These are phyloP conservation scores for Elsinoe fawcettii DNA, from an alignment of 2,329 filamentous ascomycete genomes.

Conservation along the genomic window DNA sequence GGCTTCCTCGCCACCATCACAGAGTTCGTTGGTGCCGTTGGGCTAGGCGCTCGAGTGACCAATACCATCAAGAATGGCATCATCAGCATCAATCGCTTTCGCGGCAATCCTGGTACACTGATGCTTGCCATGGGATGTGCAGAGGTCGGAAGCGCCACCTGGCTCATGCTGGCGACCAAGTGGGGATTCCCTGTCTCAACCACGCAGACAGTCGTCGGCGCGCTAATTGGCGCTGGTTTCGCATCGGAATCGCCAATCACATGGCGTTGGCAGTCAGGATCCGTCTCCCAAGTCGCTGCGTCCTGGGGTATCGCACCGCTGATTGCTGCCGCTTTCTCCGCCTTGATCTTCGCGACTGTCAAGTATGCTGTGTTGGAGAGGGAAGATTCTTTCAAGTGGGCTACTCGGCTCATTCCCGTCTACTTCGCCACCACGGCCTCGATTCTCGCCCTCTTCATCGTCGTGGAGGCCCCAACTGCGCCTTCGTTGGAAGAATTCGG, in stretches of 20 bases:
- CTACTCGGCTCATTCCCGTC: slow-evolving; percentile 42
- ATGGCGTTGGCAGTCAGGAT: too few species aligned
- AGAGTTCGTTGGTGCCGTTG: slow-evolving; percentile 46
- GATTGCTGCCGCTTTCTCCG: slow-evolving; percentile 36
- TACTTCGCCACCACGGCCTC: too few species aligned
- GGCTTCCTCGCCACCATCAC: slow-evolving; percentile 40
- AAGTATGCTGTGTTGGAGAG: slow-evolving; percentile 44
- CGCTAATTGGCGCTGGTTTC: too few species aligned
- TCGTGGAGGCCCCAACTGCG: too few species aligned
- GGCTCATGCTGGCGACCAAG: slow-evolving; percentile 48
- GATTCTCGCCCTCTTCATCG: too few species aligned
- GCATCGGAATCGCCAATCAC: too few species aligned
- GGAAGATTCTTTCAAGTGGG: slow-evolving; percentile 40
- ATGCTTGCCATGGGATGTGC: slow-evolving; percentile 39
- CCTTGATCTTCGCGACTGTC: slow-evolving; percentile 40
- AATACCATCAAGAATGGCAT: slow-evolving; percentile 55
- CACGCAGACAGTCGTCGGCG: slow-evolving; percentile 44
- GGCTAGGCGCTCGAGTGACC: slow-evolving; percentile 45
- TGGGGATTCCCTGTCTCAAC: slow-evolving; percentile 51
- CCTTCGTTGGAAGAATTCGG: too few species aligned
- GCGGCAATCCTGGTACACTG: slow-evolving; percentile 41
- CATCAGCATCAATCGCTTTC: slow-evolving; percentile 43
- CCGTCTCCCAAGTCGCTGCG: too few species aligned
- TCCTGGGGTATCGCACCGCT: too few species aligned
- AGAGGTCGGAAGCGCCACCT: slow-evolving; percentile 40